Conservation (phyloP, 1,284 basidiomycete species). For the Trichosporon sp. region DNA sequence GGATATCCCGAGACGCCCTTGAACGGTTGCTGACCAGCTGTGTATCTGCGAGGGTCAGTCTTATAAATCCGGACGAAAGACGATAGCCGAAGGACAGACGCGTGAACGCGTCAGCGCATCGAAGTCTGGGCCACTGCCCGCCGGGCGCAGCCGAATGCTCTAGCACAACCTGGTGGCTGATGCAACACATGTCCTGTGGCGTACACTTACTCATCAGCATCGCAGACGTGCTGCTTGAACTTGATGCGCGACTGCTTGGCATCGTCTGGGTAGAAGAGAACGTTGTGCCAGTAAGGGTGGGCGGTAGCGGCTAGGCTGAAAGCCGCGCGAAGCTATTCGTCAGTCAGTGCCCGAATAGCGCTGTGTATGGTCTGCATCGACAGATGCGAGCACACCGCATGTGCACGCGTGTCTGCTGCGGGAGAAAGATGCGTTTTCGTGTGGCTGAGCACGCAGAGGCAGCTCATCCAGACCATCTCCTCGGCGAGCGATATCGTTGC, state of each 20-base stretch:
- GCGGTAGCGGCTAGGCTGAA: constrained; percentile 45
- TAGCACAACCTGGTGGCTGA: background rate
- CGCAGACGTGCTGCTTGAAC: constrained; percentile 49
- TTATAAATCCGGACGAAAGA: background rate
- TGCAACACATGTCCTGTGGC: background rate
- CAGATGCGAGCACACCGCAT: background rate
- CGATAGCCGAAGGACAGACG: constrained; percentile 4
- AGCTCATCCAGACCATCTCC: background rate
- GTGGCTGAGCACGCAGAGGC: no score
- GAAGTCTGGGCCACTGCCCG: background rate
- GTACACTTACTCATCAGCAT: constrained; percentile 41
- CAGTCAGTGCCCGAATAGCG: background rate
- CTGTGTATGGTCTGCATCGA: background rate
- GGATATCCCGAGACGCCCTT: constrained; percentile 24
- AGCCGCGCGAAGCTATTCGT: constrained; percentile 35
- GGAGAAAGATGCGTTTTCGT: no score
- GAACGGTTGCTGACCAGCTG: constrained; percentile 39
- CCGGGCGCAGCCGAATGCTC: background rate
- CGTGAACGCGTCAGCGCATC: constrained; percentile 14
- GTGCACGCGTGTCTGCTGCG: background rate
- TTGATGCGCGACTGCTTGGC: constrained; percentile 38
- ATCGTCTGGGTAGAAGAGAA: constrained; percentile 44
- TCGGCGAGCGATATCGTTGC: constrained; percentile 4
- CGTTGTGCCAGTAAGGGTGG: constrained; percentile 44
- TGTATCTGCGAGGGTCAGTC: constrained; percentile 32